phyloP scores from a whole-genome alignment of 2,329 filamentous ascomycete species.

The Didymella exigua region DNA sequence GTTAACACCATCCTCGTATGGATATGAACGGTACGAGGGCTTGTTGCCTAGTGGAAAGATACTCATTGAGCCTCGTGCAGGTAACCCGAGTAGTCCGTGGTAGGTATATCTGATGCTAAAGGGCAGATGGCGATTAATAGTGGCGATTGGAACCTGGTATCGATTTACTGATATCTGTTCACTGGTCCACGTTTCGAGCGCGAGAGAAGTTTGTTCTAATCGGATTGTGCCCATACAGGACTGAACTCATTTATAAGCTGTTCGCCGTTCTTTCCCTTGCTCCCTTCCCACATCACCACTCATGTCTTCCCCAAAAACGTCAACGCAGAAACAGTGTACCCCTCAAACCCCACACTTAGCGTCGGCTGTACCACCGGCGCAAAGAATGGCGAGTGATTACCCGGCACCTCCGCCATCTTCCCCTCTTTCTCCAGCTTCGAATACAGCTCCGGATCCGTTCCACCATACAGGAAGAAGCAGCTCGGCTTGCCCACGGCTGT shows the following conservation, averaged over 20 bases:
- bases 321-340: slow-evolving; percentile 58
- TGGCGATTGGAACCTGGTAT: neutral
- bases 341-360: slow-evolving; percentile 58
- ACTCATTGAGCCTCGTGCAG: neutral
- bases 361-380: slow-evolving; percentile 65
- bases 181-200: neutral
- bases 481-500: slow-evolving; percentile 57
- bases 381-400: slow-evolving; percentile 66
- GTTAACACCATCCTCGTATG: too few relatives aligned
- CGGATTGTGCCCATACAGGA: neutral
- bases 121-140: neutral
- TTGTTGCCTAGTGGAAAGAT: neutral
- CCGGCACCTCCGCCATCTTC: slow-evolving; percentile 57
- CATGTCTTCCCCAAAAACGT: slow-evolving; percentile 47
- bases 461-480: slow-evolving; percentile 64
- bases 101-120: neutral
- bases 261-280: too few relatives aligned
- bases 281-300: neutral
- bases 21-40: neutral
- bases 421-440: slow-evolving; percentile 56
- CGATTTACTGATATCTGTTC: too few relatives aligned
- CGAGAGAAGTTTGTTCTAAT: neutral
- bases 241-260: too few relatives aligned
- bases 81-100: neutral
- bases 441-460: slow-evolving; percentile 57